Conservation (phyloP, 768 basidiomycete species). For the Leucogyrophana mollusca region DNA sequence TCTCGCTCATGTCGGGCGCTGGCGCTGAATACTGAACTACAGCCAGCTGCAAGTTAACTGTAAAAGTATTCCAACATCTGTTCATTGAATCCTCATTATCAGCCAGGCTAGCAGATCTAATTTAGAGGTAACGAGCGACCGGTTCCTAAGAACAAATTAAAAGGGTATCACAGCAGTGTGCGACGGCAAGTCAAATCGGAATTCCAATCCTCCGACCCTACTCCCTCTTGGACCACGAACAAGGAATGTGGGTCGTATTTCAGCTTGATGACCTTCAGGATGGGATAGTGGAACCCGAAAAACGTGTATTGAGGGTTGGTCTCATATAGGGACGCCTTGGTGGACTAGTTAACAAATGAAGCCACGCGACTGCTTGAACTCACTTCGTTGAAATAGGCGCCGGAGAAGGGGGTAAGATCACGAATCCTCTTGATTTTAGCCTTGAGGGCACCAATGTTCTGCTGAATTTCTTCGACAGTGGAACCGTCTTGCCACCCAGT, state of each 20-base stretch:
- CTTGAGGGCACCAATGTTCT: slow-evolving; percentile 4
- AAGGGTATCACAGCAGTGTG: too few species aligned
- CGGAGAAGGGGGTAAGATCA: slow-evolving; percentile 26
- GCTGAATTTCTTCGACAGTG: slow-evolving; percentile 8
- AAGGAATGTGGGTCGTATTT: slow-evolving; percentile 41
- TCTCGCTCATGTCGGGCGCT: too few species aligned
- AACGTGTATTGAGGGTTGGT: slow-evolving; percentile 36
- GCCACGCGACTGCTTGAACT: background rate
- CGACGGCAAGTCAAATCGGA: slow-evolving; percentile 12
- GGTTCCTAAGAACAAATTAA: too few species aligned
- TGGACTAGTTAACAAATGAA: background rate
- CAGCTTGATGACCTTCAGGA: slow-evolving; percentile 38
- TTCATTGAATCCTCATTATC: too few species aligned
- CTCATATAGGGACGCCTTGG: slow-evolving; percentile 40
- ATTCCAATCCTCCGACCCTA: slow-evolving; percentile 50
- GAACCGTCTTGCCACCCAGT: slow-evolving; percentile 17
- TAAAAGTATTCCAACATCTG: too few species aligned
- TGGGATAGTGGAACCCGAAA: slow-evolving; percentile 42
- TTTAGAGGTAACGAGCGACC: too few species aligned
- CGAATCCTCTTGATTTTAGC: slow-evolving; percentile 19
- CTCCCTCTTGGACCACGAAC: slow-evolving; percentile 44
- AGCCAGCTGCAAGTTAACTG: too few species aligned
- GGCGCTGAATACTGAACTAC: too few species aligned
- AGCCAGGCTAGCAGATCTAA: too few species aligned
- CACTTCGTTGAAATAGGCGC: slow-evolving; percentile 47